Conservation (phyloP, 495 filamentous ascomycete species). For the Penicillium antarcticum region DNA sequence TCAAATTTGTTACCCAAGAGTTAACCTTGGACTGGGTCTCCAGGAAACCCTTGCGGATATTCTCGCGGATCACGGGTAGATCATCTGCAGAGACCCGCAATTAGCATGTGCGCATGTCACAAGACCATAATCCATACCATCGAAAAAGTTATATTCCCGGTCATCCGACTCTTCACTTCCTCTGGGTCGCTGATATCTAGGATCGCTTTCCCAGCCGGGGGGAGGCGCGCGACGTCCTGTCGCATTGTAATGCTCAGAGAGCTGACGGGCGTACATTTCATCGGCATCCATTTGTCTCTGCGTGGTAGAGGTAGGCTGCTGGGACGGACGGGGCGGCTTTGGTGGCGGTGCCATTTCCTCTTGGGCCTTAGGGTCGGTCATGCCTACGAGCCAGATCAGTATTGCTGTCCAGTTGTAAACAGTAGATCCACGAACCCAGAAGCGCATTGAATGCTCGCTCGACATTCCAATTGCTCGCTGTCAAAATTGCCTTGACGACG, state of each 20-base stretch:
- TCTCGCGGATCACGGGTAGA: conserved; percentile 88
- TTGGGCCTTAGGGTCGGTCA: conserved; percentile 88
- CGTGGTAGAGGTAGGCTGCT: conserved; percentile 53
- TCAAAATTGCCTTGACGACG: conserved; percentile 85
- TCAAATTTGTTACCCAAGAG: conserved; percentile 83
- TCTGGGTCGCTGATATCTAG: conserved; percentile 27
- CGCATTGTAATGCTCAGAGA: conserved; percentile 84
- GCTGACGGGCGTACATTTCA: conserved; percentile 88
- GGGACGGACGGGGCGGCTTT: conserved; percentile 64
- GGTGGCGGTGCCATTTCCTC: conserved; percentile 64
- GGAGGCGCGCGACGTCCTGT: conserved; percentile 34
- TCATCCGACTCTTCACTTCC: conserved; percentile 49
- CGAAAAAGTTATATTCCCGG: conserved; percentile 82
- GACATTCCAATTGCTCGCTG: conserved; percentile 80
- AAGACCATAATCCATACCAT: conserved; percentile 48
- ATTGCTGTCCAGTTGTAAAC: neutral
- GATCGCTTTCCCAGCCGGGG: conserved; percentile 44
- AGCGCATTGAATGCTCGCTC: conserved; percentile 97
- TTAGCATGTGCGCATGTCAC: conserved; percentile 5
- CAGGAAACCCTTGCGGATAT: conserved; percentile 88
- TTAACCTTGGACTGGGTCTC: conserved; percentile 94
- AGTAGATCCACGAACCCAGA: conserved; percentile 54
- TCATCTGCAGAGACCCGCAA: conserved; percentile 57
- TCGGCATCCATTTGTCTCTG: conserved; percentile 84
- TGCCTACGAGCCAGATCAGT: conserved; percentile 50